Conservation (phyloP, 768 basidiomycete species). For the Cystobasidiopsis lactophilus region DNA sequence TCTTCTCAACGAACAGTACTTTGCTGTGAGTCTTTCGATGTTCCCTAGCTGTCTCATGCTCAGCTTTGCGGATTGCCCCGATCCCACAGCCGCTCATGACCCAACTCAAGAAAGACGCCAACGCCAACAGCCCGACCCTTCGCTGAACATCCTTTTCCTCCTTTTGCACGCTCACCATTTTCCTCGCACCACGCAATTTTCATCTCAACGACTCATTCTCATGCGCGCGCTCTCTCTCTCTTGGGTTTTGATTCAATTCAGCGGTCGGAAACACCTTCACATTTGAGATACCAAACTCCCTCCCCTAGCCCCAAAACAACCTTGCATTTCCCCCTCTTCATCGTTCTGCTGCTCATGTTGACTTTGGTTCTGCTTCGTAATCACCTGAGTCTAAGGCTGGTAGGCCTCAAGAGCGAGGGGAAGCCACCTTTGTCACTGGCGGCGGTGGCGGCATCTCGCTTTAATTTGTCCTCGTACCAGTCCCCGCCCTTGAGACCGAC, state of each 20-base stretch:
- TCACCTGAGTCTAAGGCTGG: no score
- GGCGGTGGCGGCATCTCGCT: no score
- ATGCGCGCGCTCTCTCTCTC: neutral
- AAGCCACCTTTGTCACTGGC: no score
- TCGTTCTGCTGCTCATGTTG: no score
- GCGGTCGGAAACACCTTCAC: neutral
- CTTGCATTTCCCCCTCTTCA: neutral
- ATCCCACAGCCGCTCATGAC: neutral
- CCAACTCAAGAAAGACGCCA: neutral
- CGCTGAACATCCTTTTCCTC: neutral
- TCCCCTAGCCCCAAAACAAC: neutral
- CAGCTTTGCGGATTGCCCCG: neutral
- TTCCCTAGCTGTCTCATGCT: neutral
- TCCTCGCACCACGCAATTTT: neutral
- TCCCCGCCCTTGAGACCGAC: neutral
- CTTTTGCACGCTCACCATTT: neutral
- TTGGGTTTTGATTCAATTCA: neutral
- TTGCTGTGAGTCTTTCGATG: neutral
- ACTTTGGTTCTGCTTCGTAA: no score
- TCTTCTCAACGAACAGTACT: neutral
- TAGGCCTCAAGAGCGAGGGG: no score
- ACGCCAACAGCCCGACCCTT: neutral
- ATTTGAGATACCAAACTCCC: neutral
- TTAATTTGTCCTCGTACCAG: neutral
- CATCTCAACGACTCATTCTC: neutral